Percentiles rank a stretch among this genome's conserved stretches.
phyloP scores from a whole-genome alignment of 2,329 filamentous ascomycete genomes.

The Hymenotorrendiella dingleyae region DNA sequence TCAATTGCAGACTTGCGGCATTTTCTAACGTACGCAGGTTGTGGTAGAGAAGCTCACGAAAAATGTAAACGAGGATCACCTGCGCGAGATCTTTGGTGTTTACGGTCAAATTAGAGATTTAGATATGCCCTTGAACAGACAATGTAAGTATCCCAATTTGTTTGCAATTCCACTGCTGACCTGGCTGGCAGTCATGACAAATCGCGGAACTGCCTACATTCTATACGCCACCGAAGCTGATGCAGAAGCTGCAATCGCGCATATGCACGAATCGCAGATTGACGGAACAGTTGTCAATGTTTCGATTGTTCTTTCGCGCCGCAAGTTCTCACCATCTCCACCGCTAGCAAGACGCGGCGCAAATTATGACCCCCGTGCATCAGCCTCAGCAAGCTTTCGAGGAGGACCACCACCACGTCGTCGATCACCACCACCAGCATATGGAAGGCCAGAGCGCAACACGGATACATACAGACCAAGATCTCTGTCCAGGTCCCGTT shows the following conservation, averaged over 20 bases:
- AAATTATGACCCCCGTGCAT: constrained; percentile 49
- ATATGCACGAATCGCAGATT: constrained; percentile 93
- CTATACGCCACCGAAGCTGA: constrained; percentile 71
- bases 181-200: constrained; percentile 68
- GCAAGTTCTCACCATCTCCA: constrained; percentile 72
- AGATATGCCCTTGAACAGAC: constrained; percentile 82
- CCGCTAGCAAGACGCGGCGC: constrained; percentile 61
- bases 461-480: constrained; percentile 32
- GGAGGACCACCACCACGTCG: constrained; percentile 22
- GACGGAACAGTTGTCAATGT: constrained; percentile 32
- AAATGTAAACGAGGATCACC: constrained; percentile 83
- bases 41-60: constrained; percentile 94
- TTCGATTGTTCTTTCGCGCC: constrained; percentile 32
- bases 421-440: constrained; percentile 23
- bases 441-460: constrained; percentile 25
- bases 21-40: constrained; percentile 51
- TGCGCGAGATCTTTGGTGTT: constrained; percentile 84
- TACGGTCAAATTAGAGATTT: constrained; percentile 84
- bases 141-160: constrained; percentile 52
- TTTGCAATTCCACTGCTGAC: no score
- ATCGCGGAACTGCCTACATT: constrained; percentile 91
- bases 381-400: constrained; percentile 17
- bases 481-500: constrained; percentile 36
- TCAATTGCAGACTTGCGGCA: constrained; percentile 2
- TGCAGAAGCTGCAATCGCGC: constrained; percentile 82